Percentiles rank a stretch among this genome's conserved stretches.
Conservation (phyloP, 2,329 filamentous ascomycete genomes). For the Xylariaceae sp. region DNA sequence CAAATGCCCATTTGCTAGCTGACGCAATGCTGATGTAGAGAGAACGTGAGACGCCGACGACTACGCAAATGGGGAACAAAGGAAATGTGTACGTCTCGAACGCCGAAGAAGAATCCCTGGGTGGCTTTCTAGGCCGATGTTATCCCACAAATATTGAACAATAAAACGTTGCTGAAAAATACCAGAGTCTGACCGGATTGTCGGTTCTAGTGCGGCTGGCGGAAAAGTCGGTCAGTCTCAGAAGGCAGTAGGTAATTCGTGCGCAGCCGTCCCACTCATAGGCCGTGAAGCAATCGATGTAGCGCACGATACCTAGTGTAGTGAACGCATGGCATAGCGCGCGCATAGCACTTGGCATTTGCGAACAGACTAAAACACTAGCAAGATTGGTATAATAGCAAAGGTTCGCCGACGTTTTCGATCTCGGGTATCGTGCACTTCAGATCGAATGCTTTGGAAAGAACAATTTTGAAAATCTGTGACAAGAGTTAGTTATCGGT, state of each 20-base stretch:
- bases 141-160: constrained; percentile 11
- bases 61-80: constrained; percentile 12
- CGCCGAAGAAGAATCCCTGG: constrained; percentile 1
- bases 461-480: constrained; percentile 98
- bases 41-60: constrained; percentile 1
- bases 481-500: constrained; percentile 9
- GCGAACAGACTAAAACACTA: constrained; percentile 21
- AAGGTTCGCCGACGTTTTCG: constrained; percentile 92
- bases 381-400: constrained; percentile 78
- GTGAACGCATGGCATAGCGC: background rate
- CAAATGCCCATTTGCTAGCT: constrained; percentile 20
- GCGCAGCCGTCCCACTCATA: constrained; percentile 18
- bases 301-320: background rate
- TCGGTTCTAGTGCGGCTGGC: constrained; percentile 1
- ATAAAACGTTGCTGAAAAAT: constrained; percentile 9
- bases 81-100: constrained; percentile 11
- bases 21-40: constrained; percentile 17
- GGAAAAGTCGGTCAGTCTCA: constrained; percentile 1
- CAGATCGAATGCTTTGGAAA: constrained; percentile 96
- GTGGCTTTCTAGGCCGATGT: constrained; percentile 10
- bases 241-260: constrained; percentile 8
- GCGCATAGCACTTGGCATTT: background rate
- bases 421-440: constrained; percentile 99
- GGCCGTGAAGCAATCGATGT: constrained; percentile 7
- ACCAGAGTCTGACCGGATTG: constrained; percentile 8